Conservation (phyloP, 306 rosid genomes). For the Begonia loranthoides region DNA sequence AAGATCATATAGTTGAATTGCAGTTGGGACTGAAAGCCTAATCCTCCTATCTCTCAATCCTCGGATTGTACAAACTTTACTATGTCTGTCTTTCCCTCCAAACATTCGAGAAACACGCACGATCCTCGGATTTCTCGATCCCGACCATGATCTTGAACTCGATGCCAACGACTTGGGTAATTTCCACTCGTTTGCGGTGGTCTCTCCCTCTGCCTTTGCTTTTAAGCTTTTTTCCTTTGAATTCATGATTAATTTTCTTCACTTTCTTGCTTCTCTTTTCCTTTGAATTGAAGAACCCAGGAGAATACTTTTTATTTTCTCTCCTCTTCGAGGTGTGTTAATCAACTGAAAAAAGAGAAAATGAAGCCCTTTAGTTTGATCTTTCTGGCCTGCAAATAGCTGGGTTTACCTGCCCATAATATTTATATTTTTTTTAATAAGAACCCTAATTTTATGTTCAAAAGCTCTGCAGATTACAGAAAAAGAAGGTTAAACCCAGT, state of each 20-base stretch:
- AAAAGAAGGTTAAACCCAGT: no score
- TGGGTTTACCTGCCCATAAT: no score
- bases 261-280: no score
- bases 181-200: constrained; percentile 3
- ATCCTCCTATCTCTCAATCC: constrained; percentile 78
- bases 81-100: constrained; percentile 88
- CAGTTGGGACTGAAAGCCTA: constrained; percentile 72
- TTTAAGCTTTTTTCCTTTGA: constrained; percentile 34
- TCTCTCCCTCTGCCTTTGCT: constrained; percentile 28
- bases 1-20: constrained; percentile 71
- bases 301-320: no score
- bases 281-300: no score
- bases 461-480: no score
- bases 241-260: constrained; percentile 27
- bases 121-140: constrained; percentile 66
- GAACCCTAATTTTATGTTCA: no score
- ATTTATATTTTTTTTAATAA: no score
- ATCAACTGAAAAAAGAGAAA: no score
- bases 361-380: no score
- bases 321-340: no score
- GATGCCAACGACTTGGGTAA: constrained; percentile 17
- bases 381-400: no score
- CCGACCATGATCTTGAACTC: constrained; percentile 55
- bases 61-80: constrained; percentile 81
- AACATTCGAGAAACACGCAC: constrained; percentile 64